These are phyloP conservation scores for Auriscalpium vulgare DNA, from an alignment of 768 basidiomycete genomes.

Conservation along the genomic window DNA sequence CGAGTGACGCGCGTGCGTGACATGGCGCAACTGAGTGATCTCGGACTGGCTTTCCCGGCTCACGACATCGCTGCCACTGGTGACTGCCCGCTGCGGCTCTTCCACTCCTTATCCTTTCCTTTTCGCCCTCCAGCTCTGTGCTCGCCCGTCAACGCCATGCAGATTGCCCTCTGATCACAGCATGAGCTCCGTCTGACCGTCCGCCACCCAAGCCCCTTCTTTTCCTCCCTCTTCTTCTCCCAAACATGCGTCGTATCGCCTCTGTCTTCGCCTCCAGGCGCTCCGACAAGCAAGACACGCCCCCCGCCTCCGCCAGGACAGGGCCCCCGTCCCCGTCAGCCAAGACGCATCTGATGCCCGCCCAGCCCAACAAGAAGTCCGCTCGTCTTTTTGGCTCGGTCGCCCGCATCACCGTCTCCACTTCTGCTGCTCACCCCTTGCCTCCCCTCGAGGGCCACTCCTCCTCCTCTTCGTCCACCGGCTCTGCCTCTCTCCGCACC, in stretches of 20 bases:
- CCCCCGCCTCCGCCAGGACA: slow-evolving; percentile 10
- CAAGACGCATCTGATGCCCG: background rate
- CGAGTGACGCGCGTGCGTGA: background rate
- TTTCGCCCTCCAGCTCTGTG: background rate
- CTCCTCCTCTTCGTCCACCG: slow-evolving; percentile 49
- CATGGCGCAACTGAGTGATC: background rate
- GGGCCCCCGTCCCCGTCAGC: slow-evolving; percentile 22
- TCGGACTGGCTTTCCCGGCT: background rate
- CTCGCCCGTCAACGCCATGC: background rate
- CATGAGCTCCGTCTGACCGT: background rate
- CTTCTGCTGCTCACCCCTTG: slow-evolving; percentile 9
- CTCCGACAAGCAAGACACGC: slow-evolving; percentile 26
- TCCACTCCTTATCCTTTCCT: slow-evolving; percentile 1
- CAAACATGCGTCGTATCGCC: slow-evolving; percentile 53
- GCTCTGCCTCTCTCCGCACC: slow-evolving; percentile 41
- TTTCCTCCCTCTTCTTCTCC: background rate
- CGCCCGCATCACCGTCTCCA: slow-evolving; percentile 20
- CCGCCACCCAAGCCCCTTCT: background rate
- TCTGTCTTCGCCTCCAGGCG: slow-evolving; percentile 39
- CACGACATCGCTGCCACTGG: background rate
- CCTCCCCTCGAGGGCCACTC: slow-evolving; percentile 34
- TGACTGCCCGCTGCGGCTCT: background rate
- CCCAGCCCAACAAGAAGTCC: slow-evolving; percentile 2
- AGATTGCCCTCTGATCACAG: background rate
- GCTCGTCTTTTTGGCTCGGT: slow-evolving; percentile 7